Conservation (phyloP, 768 basidiomycete species). For the Auriculariales sp. region DNA sequence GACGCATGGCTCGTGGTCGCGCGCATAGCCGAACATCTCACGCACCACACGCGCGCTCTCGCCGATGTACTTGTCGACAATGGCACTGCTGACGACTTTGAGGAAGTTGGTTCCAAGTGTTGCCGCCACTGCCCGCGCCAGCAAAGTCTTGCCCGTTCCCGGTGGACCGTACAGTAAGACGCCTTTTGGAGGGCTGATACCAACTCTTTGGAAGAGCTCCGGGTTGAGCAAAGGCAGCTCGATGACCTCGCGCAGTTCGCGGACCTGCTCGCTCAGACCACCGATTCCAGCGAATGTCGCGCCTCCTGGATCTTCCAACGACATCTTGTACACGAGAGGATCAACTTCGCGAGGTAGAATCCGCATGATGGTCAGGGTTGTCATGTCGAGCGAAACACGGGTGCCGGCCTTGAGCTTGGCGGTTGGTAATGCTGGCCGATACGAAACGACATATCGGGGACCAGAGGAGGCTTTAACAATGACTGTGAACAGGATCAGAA, state of each 20-base stretch:
- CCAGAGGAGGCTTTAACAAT: conserved; percentile 98
- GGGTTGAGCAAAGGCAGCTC: conserved; percentile 90
- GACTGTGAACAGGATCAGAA: conserved; percentile 32
- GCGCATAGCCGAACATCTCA: conserved; percentile 98
- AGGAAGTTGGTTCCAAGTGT: conserved; percentile 93
- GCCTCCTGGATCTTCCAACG: conserved; percentile 90
- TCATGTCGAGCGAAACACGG: conserved; percentile 98
- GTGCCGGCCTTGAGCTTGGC: conserved; percentile 86
- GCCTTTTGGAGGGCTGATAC: conserved; percentile 92
- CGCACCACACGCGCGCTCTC: conserved; percentile 91
- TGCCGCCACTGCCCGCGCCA: conserved; percentile 92
- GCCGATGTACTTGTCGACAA: conserved; percentile 97
- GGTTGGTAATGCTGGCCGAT: conserved; percentile 82
- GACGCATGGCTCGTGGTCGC: conserved; percentile 94
- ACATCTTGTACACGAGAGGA: conserved; percentile 99
- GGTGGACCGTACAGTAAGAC: conserved; percentile 94
- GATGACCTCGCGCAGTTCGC: conserved; percentile 94
- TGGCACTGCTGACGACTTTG: conserved; percentile 96
- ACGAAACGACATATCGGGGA: conserved; percentile 96
- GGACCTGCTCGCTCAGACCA: conserved; percentile 88
- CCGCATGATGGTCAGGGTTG: conserved; percentile 96
- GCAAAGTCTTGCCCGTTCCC: conserved; percentile 90
- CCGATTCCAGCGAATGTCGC: conserved; percentile 95
- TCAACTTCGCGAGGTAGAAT: conserved; percentile 96
- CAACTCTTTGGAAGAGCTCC: conserved; percentile 88